Conservation (phyloP, 2,329 filamentous ascomycete genomes). For the Neoarthrinium moseri region DNA sequence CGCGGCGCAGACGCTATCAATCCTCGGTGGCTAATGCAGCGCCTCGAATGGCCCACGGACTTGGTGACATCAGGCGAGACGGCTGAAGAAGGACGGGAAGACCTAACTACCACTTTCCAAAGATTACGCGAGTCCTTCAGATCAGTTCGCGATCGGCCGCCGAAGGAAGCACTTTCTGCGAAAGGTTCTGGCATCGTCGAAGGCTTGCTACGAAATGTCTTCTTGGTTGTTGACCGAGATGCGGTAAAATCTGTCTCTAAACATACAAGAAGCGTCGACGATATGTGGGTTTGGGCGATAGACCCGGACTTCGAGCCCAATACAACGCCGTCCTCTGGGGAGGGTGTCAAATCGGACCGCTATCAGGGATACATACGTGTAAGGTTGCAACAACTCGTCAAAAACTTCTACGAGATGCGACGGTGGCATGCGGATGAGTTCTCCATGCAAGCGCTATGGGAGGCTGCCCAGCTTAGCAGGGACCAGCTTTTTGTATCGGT, state of each 20-base stretch:
- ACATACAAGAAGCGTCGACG: neutral
- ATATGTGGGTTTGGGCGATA: constrained; percentile 5
- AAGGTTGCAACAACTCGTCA: constrained; percentile 5
- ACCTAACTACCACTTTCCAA: neutral
- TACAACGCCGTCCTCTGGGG: neutral
- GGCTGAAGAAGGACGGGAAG: neutral
- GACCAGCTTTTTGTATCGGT: constrained; percentile 1
- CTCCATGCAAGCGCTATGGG: constrained; percentile 1
- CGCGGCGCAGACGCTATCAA: neutral
- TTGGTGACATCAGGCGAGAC: neutral
- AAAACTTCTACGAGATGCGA: constrained; percentile 4
- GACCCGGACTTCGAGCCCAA: constrained; percentile 2
- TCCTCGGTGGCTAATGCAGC: neutral
- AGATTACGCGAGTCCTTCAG: neutral
- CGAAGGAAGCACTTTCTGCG: neutral
- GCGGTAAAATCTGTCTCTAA: neutral
- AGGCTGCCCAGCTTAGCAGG: neutral
- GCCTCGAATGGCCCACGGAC: neutral
- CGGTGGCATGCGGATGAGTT: neutral
- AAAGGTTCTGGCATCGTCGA: neutral
- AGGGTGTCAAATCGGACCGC: neutral
- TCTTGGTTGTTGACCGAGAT: neutral
- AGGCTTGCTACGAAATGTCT: neutral
- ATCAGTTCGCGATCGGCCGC: neutral
- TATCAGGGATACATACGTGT: constrained; percentile 2